Base-by-base conservation (phyloP, 2,329 filamentous ascomycete genomes). In the Exophiala spinifera region DNA sequence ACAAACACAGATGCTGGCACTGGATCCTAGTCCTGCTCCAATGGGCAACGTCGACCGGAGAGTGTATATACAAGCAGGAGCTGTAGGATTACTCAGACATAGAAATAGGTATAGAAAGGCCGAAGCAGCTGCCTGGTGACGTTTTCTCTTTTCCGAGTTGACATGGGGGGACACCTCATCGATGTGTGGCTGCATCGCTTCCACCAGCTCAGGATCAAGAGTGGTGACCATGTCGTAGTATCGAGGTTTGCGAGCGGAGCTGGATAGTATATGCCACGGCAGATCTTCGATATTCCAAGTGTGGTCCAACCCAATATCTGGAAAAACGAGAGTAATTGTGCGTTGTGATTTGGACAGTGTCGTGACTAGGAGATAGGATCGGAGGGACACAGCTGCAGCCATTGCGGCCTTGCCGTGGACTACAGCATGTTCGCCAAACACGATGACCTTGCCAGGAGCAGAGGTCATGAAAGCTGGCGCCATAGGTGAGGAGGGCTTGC, bases 351-450 rank as follows among this genome's bases (percentile, higher is more conserved):
- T 96, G 60, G 91, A 95, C 44, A 96, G 83, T 13, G 92, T 89
- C 14, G 91, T 96, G 68, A 97, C 92, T 66, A 95, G 91, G 46
- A 99, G 87, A 70, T 97, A 99, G 42, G 94, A 97, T 64, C 94
- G 87, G 23, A 99, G 81, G 23, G 94, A 96, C 55, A 99, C 95
- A 25, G 94, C 87, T 20, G 94, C 95, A 49, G 94, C 94, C 72
- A 99, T 92, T 55, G 94, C 92, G 63, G 91, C 85, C 86, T 96
- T 97, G 68, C 91, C 91, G 68, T 99, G 85, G 17, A 99, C 94
- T n/a, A 97, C 94, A 2, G 94, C 88, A 75, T 99, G 94, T 72
- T 99, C 94, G 63, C 94, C 94, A 74, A 92, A 97, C 49, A 97
- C 89, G 70, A 99, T 99, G 68, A 96, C 94, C 72, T 99, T 99